These are phyloP conservation scores for Leccinum sublutescens DNA, from an alignment of 768 basidiomycete species.

Conservation along the genomic window DNA sequence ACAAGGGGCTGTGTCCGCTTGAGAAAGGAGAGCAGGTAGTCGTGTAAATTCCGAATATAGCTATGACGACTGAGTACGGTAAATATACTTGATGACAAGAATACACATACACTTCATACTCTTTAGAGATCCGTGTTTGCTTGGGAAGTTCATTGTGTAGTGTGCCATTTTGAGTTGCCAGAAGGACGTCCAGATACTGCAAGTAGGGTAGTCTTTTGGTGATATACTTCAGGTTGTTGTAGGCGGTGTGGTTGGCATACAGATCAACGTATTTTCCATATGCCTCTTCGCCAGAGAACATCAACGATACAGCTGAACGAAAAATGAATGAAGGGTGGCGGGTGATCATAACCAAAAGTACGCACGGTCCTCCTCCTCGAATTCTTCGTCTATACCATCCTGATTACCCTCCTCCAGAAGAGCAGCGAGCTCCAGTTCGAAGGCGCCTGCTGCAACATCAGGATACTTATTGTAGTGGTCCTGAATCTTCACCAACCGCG, in stretches of 20 bases:
- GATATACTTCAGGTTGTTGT: constrained; percentile 85
- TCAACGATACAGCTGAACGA: constrained; percentile 62
- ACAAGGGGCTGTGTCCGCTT: constrained; percentile 82
- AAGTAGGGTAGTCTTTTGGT: constrained; percentile 85
- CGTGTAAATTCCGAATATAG: constrained; percentile 80
- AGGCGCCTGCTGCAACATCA: constrained; percentile 76
- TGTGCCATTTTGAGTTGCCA: constrained; percentile 55
- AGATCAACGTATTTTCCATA: constrained; percentile 96
- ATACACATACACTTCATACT: constrained; percentile 72
- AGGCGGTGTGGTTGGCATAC: constrained; percentile 83
- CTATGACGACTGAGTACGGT: constrained; percentile 39
- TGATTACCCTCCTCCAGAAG: constrained; percentile 77
- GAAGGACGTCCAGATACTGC: constrained; percentile 88
- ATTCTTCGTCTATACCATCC: constrained; percentile 64
- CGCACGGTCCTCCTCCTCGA: constrained; percentile 85
- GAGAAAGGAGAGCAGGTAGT: constrained; percentile 83
- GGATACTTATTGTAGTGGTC: constrained; percentile 97
- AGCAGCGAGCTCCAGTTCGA: constrained; percentile 80
- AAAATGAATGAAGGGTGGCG: constrained; percentile 9
- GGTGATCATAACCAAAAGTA: constrained; percentile 21
- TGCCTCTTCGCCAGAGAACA: constrained; percentile 96
- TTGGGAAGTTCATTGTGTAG: constrained; percentile 70
- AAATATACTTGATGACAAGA: constrained; percentile 3
- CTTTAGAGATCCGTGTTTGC: constrained; percentile 65
- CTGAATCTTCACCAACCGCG: constrained; percentile 92